These are phyloP conservation scores for Thalassiosira pacifica DNA, from an alignment of 352 stramenopile genomes.

Conservation along the genomic window DNA sequence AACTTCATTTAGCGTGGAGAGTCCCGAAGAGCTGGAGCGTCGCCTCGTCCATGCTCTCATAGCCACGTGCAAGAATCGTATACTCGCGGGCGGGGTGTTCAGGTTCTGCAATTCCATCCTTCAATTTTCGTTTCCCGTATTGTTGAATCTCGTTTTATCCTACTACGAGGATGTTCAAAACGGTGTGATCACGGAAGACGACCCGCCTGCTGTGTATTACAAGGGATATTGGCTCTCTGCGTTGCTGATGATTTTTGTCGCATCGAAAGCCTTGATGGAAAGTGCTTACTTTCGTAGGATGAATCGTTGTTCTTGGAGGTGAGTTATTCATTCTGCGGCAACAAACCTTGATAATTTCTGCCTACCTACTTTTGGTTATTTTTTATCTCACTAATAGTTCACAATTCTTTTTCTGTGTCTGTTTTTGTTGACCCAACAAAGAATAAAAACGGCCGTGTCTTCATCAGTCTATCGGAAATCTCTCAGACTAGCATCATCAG, in stretches of 20 bases:
- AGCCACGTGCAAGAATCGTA: slow-evolving; percentile 55
- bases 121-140: slow-evolving; percentile 79
- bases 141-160: slow-evolving; percentile 74
- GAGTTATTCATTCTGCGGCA: slow-evolving; percentile 3
- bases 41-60: slow-evolving; percentile 48
- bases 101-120: slow-evolving; percentile 69
- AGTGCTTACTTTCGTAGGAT: slow-evolving; percentile 77
- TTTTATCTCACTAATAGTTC: too few species aligned
- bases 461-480: slow-evolving; percentile 77
- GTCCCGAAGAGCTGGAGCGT: slow-evolving; percentile 43
- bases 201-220: slow-evolving; percentile 61
- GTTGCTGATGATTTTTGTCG: slow-evolving; percentile 71
- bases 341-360: too few species aligned
- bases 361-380: too few species aligned
- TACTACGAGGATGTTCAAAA: slow-evolving; percentile 75
- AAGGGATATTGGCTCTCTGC: slow-evolving; percentile 79
- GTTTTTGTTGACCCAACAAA: too few species aligned
- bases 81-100: slow-evolving; percentile 66
- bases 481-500: slow-evolving; percentile 67
- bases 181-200: slow-evolving; percentile 59
- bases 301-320: slow-evolving; percentile 66
- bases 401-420: too few species aligned
- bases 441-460: slow-evolving; percentile 69
- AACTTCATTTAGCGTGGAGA: too few species aligned
- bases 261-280: slow-evolving; percentile 76